Conservation (phyloP, 345 rosid genomes). For the Lumnitzera racemosa region DNA sequence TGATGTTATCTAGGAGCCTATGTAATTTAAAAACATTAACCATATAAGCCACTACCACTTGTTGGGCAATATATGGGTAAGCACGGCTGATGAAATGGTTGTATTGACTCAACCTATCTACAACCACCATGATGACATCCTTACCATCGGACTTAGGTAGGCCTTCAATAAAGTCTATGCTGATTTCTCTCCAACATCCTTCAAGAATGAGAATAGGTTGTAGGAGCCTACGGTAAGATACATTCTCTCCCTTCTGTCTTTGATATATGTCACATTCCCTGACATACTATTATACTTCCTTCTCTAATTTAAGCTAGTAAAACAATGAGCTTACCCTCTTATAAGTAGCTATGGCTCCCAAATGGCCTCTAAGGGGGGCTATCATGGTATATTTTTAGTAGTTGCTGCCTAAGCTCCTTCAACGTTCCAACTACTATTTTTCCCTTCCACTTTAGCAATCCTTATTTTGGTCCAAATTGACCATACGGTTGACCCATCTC, state of each 20-base stretch:
- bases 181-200: not conserved
- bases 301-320: not conserved
- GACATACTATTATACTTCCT: not conserved
- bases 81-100: not conserved
- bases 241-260: not conserved
- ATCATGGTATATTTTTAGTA: not conserved
- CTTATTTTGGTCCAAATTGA: no score
- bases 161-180: not conserved
- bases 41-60: not conserved
- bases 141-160: not conserved
- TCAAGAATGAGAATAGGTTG: not conserved
- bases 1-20: not conserved
- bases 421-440: no score
- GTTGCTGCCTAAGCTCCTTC: no score
- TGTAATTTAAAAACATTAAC: not conserved
- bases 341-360: not conserved
- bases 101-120: not conserved
- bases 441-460: no score
- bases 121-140: not conserved
- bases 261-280: not conserved
- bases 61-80: not conserved
- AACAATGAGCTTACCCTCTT: not conserved
- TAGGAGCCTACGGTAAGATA: not conserved
- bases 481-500: no score
- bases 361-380: not conserved